phyloP scores from a whole-genome alignment of 306 rosid species.

The Potentilla sterilis region DNA sequence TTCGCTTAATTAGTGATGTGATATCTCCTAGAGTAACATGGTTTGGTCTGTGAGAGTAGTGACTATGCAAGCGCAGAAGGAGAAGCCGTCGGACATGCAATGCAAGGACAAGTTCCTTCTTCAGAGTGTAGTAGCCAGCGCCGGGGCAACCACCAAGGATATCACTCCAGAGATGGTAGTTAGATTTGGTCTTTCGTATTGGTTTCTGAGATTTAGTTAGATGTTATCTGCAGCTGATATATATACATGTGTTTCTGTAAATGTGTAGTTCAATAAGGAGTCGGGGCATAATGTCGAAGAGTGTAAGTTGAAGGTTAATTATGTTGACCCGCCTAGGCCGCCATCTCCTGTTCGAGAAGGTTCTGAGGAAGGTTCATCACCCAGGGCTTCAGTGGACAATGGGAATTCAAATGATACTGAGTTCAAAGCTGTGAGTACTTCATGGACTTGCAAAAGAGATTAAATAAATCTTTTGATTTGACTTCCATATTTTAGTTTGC shows the following conservation, averaged over 20 bases:
- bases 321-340: conserved; percentile 76
- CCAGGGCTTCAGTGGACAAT: conserved; percentile 78
- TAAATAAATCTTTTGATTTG: not conserved
- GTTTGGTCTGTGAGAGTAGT: conserved; percentile 37
- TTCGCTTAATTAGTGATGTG: not conserved
- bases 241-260: conserved; percentile 12
- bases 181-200: not conserved
- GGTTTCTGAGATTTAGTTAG: conserved; percentile 1
- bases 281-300: conserved; percentile 71
- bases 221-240: not conserved
- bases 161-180: conserved; percentile 71
- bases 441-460: conserved; percentile 18
- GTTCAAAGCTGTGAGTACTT: conserved; percentile 49
- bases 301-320: conserved; percentile 73
- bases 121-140: conserved; percentile 58
- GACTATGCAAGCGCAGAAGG: conserved; percentile 95
- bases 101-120: conserved; percentile 95
- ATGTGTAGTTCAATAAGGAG: conserved; percentile 69
- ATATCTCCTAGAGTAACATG: not conserved
- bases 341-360: conserved; percentile 90
- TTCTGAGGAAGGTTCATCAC: conserved; percentile 86
- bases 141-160: conserved; percentile 61
- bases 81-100: conserved; percentile 71
- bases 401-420: conserved; percentile 57
- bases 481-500: not conserved